Conservation (phyloP, 2,329 filamentous ascomycete species). For the Alternaria incomplexa region DNA sequence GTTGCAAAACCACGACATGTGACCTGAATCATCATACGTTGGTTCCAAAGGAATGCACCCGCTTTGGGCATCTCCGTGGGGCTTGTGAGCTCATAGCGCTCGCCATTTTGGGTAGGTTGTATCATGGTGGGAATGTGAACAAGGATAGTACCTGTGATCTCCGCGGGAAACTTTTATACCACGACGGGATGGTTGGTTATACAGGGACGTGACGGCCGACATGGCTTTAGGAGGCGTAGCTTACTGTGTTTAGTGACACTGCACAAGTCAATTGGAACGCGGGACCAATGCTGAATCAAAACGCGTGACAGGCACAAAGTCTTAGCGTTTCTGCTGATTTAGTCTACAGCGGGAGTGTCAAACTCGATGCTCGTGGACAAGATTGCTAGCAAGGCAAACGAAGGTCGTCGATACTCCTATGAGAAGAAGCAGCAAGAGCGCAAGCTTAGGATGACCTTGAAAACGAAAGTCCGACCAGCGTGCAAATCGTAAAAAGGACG, state of each 20-base stretch:
- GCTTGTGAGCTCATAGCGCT: slow-evolving; percentile 62
- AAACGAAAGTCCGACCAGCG: slow-evolving; percentile 5
- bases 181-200: slow-evolving; percentile 31
- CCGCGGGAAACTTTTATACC: slow-evolving; percentile 20
- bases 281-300: slow-evolving; percentile 9
- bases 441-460: slow-evolving; percentile 2
- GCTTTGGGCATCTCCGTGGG: slow-evolving; percentile 64
- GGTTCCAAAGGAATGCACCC: slow-evolving; percentile 65
- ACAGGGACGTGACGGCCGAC: slow-evolving; percentile 23
- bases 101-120: slow-evolving; percentile 54
- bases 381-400: slow-evolving; percentile 5
- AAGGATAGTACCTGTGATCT: slow-evolving; percentile 6
- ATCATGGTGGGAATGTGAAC: slow-evolving; percentile 35
- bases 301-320: slow-evolving; percentile 15
- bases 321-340: slow-evolving; percentile 7
- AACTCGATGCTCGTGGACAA: slow-evolving; percentile 4
- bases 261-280: slow-evolving; percentile 17
- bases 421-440: slow-evolving; percentile 1
- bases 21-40: slow-evolving; percentile 66
- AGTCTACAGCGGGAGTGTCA: slow-evolving; percentile 8
- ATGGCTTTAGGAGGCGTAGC: slow-evolving; percentile 31
- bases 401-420: slow-evolving; percentile 6
- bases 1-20: slow-evolving; percentile 66
- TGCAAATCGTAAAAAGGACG: slow-evolving; percentile 2
- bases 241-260: slow-evolving; percentile 37